Evolutionary conservation across 2,329 filamentous ascomycete genomes (phyloP).

Genomic region (Elsinoe necatrix): DNA sequence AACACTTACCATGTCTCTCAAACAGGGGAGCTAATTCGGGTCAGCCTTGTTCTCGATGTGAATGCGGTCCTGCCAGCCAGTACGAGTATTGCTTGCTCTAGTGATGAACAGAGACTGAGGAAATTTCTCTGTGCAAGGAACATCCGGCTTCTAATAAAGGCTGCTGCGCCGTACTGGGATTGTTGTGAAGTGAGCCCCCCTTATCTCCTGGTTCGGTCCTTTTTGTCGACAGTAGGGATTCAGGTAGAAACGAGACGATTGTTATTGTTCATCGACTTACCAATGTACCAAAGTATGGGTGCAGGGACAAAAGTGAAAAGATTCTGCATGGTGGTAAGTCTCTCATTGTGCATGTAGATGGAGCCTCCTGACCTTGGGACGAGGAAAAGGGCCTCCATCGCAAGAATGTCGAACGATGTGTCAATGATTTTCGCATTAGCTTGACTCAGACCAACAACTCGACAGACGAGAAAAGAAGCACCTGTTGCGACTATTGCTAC

Average conservation of each 20-base stretch:
- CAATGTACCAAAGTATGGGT: conserved; percentile 81
- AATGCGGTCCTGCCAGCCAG: conserved; percentile 18
- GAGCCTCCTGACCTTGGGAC: conserved; percentile 52
- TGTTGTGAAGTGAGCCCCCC: not conserved
- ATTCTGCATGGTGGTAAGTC: conserved; percentile 44
- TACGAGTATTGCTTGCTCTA: not conserved
- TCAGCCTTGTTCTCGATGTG: conserved; percentile 26
- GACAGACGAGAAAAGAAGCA: conserved; percentile 51
- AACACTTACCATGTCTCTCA: conserved; percentile 70
- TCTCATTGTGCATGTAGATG: conserved; percentile 6
- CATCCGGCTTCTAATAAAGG: not conserved
- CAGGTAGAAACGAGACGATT: not conserved
- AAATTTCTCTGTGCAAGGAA: not conserved
- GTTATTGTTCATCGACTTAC: not conserved
- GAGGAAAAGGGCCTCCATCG: conserved; percentile 80
- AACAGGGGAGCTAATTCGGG: conserved; percentile 58
- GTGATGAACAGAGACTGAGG: not conserved
- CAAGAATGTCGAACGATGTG: conserved; percentile 78
- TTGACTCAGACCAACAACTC: conserved; percentile 48
- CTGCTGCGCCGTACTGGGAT: not conserved
- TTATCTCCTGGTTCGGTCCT: not conserved
- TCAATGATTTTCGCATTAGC: conserved; percentile 58
- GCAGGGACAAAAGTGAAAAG: conserved; percentile 76
- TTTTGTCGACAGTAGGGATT: not conserved
- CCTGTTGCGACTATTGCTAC: conserved; percentile 30